Conservation (phyloP, 495 filamentous ascomycete species). For the Aspergillus kassunensis region DNA sequence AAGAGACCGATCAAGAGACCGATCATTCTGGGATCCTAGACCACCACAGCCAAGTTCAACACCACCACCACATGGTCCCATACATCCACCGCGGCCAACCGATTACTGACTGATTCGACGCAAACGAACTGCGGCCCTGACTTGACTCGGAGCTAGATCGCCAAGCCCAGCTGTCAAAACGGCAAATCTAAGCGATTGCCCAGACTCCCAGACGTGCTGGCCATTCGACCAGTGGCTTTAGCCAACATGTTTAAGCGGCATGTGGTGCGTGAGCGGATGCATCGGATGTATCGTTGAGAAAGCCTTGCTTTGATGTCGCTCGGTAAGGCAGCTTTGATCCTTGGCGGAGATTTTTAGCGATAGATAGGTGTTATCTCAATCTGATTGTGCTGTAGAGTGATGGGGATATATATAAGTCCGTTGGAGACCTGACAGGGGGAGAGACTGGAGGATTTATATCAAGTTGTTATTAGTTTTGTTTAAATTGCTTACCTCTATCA, state of each 20-base stretch:
- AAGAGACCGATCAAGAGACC: too few species aligned
- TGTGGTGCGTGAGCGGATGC: neutral
- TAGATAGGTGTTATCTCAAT: neutral
- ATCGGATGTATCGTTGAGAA: neutral
- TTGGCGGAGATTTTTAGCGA: slow-evolving; percentile 1
- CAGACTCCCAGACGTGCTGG: too few species aligned
- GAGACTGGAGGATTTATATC: too few species aligned
- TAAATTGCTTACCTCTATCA: too few species aligned
- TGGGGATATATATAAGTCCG: neutral
- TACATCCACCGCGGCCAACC: too few species aligned
- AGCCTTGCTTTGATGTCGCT: neutral
- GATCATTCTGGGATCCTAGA: too few species aligned
- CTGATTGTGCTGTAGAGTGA: neutral
- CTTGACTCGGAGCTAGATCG: too few species aligned
- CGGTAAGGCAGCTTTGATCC: neutral
- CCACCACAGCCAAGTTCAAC: too few species aligned
- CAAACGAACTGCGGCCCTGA: too few species aligned
- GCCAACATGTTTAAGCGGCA: neutral
- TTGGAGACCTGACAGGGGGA: too few species aligned
- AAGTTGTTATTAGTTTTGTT: neutral
- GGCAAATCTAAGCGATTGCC: slow-evolving; percentile 6
- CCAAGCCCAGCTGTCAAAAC: neutral
- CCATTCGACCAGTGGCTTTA: neutral
- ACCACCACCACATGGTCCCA: too few species aligned
- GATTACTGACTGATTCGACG: too few species aligned